These are phyloP conservation scores for Capsicum pubescens DNA, from an alignment of 257 asterid species.

Conservation along the genomic window DNA sequence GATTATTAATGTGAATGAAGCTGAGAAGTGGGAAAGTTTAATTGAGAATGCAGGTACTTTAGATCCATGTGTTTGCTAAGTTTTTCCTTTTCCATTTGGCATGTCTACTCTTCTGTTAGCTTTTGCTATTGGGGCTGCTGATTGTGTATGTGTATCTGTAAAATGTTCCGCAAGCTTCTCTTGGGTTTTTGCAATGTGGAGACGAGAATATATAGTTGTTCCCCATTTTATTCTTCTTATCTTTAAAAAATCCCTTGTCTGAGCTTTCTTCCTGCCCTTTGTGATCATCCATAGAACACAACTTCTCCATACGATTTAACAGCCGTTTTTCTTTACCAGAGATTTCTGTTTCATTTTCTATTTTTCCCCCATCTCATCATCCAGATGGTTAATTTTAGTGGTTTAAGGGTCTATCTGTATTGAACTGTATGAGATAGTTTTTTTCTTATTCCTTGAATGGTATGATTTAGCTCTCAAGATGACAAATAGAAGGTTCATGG, in stretches of 20 bases:
- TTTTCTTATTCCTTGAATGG: not conserved
- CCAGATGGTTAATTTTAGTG: constrained; percentile 9
- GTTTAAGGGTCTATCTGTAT: not conserved
- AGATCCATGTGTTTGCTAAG: not conserved
- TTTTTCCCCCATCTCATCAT: not conserved
- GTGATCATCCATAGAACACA: constrained; percentile 9
- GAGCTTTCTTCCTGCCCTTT: not conserved
- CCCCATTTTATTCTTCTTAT: not conserved
- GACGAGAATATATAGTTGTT: not conserved
- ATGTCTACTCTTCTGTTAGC: not conserved
- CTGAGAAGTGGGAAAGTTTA: constrained; percentile 91
- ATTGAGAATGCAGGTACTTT: constrained; percentile 89
- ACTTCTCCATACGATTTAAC: not conserved
- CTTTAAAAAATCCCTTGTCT: not conserved
- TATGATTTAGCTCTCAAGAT: constrained; percentile 14
- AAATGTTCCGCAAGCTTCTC: constrained; percentile 15
- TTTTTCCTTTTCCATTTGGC: not conserved
- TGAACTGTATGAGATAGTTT: not conserved
- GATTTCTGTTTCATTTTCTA: not conserved
- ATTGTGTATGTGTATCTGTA: not conserved
- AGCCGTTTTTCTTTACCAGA: not conserved
- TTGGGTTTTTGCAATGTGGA: not conserved
- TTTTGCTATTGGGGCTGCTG: constrained; percentile 20
- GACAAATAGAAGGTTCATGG: not conserved
- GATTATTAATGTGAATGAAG: constrained; percentile 88